Conservation (phyloP, 2,329 filamentous ascomycete genomes). For the Paecilomyces formosus region DNA sequence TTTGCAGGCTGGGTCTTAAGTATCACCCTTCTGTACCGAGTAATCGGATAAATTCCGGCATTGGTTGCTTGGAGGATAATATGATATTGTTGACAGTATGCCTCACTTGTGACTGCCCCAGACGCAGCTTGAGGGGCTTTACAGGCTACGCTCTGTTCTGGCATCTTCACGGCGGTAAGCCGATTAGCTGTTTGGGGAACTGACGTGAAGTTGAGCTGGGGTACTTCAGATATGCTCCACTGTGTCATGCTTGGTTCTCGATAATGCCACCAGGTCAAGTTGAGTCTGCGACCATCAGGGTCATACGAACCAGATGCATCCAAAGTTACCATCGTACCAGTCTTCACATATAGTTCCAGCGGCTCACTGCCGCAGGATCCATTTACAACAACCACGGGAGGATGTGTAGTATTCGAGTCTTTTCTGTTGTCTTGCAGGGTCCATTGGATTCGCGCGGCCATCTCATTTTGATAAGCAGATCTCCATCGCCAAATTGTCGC, state of each 20-base stretch:
- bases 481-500: constrained; percentile 50
- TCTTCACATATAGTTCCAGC: background rate
- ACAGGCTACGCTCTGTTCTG: background rate
- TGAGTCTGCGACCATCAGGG: background rate
- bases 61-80: background rate
- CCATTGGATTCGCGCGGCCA: constrained; percentile 44
- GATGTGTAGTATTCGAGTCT: background rate
- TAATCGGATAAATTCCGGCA: background rate
- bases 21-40: background rate
- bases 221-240: background rate
- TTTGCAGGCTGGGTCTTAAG: background rate
- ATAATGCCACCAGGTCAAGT: background rate
- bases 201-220: background rate
- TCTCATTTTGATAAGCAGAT: constrained; percentile 46
- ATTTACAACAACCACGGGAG: background rate
- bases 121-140: background rate
- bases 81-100: background rate
- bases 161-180: background rate
- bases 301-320: background rate
- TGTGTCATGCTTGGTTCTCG: background rate
- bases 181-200: background rate
- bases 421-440: constrained; percentile 18
- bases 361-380: background rate
- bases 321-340: background rate
- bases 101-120: background rate